Base-by-base conservation (phyloP, 805 yeast genomes). In the Cyberlindnera mycetangii region DNA sequence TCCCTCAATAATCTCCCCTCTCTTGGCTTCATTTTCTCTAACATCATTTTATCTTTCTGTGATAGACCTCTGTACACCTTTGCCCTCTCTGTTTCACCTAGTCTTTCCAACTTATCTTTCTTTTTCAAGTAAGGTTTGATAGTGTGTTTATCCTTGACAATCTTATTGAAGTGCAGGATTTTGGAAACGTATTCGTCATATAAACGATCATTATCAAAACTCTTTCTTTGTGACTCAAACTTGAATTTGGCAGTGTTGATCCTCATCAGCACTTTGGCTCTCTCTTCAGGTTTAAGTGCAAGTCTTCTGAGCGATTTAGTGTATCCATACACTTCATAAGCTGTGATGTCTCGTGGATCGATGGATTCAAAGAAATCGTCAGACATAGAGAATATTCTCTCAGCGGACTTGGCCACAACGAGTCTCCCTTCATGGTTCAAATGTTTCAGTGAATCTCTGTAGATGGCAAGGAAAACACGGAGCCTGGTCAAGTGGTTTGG, bases 281-380 rank as follows among this genome's bases (percentile, higher is more conserved):
- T 50, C 32, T 49, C 55, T 16, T 44, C 45, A 7, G 39, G 48
- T 3, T 50, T 42, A 15, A 58, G 20, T n/a, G 58, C 50, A 7
- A 58, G 32, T 36, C 55, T 50, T 47, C 56, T 54, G n/a, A 58
- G 20, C 2, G 60, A 44, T 24, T 58, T 56, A 14, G 53, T 40
- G 34, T 52, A 58, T 1, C 61, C 61, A 20, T 41, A 40, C 7
- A 53, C 19, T 31, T 54, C 60, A 37, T 48, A 48, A 4, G 54
- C 47, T 1, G 51, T 53, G 7, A 42, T 21, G 19, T 48, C 37
- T 3, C 42, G 24, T 9, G 28, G 4, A 22, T 38, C 35, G 14
- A 41, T 22, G 30, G 41, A 18, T 14, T 37, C 37, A 9, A 43
- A 41, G 39, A 54, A 56, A 2, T 39, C 42, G 15, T 53, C 54